Evolutionary conservation across 2,329 filamentous ascomycete species (phyloP).

Genomic region (Penicillium vulpinum): DNA sequence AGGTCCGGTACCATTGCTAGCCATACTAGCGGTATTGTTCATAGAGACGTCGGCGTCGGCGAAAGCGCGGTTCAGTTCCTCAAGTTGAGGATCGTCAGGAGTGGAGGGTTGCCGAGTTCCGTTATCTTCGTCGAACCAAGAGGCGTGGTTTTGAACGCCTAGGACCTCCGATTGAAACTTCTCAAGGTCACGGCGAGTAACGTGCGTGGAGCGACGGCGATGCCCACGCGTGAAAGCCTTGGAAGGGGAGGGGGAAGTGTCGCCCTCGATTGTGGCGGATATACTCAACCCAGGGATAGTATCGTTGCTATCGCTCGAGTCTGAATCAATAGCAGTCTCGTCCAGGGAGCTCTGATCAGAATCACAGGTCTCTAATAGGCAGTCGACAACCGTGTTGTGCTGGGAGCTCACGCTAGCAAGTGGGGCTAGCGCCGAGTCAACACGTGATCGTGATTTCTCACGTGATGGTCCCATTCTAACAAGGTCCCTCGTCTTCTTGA

Average conservation of each 20-base stretch:
- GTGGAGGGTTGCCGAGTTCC: slow-evolving; percentile 21
- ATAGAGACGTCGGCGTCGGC: slow-evolving; percentile 36
- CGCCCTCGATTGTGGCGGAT: slow-evolving; percentile 36
- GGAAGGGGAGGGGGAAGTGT: slow-evolving; percentile 31
- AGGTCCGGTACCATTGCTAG: slow-evolving; percentile 27
- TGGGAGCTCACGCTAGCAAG: slow-evolving; percentile 4
- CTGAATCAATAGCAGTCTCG: slow-evolving; percentile 4
- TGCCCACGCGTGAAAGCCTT: slow-evolving; percentile 41
- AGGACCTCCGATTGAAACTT: slow-evolving; percentile 40
- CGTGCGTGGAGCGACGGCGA: slow-evolving; percentile 45
- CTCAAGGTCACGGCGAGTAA: slow-evolving; percentile 41
- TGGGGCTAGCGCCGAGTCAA: not conserved
- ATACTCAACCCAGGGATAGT: not conserved
- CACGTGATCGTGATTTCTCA: slow-evolving; percentile 6
- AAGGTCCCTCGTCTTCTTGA: slow-evolving; percentile 22
- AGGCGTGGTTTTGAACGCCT: slow-evolving; percentile 32
- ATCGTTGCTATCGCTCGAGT: slow-evolving; percentile 1
- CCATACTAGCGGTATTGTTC: slow-evolving; percentile 33
- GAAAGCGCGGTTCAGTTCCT: slow-evolving; percentile 40
- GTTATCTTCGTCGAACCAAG: slow-evolving; percentile 34
- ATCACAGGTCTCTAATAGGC: not conserved
- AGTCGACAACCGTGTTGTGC: slow-evolving; percentile 5
- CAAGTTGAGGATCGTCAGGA: slow-evolving; percentile 34
- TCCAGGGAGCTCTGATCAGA: not conserved
- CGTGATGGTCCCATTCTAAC: slow-evolving; percentile 13